phyloP scores from a whole-genome alignment of 2,329 filamentous ascomycete genomes.

The Torrubiellomyces zombiae region DNA sequence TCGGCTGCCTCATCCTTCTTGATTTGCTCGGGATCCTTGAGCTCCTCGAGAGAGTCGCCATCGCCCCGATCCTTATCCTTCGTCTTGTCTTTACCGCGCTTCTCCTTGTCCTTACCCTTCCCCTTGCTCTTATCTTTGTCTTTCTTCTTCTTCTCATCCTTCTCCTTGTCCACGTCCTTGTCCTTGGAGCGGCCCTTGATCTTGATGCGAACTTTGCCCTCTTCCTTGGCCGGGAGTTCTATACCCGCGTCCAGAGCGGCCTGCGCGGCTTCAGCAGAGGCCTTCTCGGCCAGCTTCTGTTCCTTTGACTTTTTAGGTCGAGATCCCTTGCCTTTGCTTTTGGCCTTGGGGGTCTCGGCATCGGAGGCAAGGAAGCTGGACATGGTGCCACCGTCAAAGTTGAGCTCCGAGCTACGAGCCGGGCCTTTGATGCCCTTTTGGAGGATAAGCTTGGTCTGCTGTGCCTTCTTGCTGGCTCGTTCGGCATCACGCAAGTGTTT shows the following conservation, averaged over 20 bases:
- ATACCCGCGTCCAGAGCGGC: constrained; percentile 66
- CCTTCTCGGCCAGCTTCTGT: constrained; percentile 67
- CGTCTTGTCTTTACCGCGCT: constrained; percentile 20
- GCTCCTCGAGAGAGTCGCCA: constrained; percentile 21
- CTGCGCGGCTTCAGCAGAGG: constrained; percentile 74
- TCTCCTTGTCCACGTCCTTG: constrained; percentile 23
- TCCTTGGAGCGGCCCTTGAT: constrained; percentile 35
- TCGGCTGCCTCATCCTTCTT: constrained; percentile 33
- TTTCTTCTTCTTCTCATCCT: constrained; percentile 23
- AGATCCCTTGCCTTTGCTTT: constrained; percentile 40
- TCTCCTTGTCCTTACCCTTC: constrained; percentile 21
- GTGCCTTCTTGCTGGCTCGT: constrained; percentile 81
- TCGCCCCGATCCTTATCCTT: constrained; percentile 36
- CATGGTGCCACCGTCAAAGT: constrained; percentile 72
- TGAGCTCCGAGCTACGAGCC: constrained; percentile 54
- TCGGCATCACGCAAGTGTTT: constrained; percentile 75
- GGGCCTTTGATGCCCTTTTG: constrained; percentile 74
- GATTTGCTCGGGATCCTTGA: constrained; percentile 32
- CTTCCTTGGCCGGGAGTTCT: constrained; percentile 43
- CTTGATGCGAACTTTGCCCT: constrained; percentile 46
- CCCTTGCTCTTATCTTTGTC: constrained; percentile 34
- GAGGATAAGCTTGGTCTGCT: constrained; percentile 73
- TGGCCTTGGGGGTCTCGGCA: constrained; percentile 31
- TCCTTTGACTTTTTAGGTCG: constrained; percentile 84
- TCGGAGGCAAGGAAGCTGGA: constrained; percentile 65